These are phyloP conservation scores for Vitis riparia DNA, from an alignment of 164 flowering plant genomes.

Conservation along the genomic window DNA sequence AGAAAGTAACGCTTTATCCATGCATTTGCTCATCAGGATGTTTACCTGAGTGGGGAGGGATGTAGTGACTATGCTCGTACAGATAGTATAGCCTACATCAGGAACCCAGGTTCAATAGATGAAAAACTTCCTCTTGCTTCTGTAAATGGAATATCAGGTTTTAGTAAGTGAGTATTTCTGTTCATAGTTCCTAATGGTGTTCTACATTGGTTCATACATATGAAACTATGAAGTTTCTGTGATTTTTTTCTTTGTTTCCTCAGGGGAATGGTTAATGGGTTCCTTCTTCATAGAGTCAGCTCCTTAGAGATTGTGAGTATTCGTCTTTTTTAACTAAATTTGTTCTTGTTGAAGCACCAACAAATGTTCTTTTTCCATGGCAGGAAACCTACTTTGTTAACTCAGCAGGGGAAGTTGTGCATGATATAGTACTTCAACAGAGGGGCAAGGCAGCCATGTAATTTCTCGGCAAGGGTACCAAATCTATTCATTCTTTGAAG, in stretches of 20 bases:
- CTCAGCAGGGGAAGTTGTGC: conserved; percentile 34
- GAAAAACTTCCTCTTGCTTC: conserved; percentile 13
- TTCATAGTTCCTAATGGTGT: background rate
- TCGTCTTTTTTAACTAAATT: background rate
- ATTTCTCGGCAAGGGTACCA: background rate
- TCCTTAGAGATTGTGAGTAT: conserved; percentile 57
- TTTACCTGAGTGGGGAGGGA: conserved; percentile 50
- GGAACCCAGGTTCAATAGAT: conserved; percentile 21
- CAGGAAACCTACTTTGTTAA: conserved; percentile 57
- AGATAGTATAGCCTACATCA: conserved; percentile 37
- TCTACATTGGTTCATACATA: background rate
- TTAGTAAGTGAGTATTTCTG: conserved; percentile 24
- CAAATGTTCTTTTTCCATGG: conserved; percentile 9
- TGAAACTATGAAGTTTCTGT: background rate
- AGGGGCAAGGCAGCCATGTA: conserved; percentile 47
- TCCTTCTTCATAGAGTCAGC: conserved; percentile 62
- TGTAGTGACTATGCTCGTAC: conserved; percentile 27
- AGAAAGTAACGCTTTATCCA: background rate
- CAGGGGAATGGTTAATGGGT: conserved; percentile 49
- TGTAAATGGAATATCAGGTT: conserved; percentile 14
- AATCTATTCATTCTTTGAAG: too few relatives aligned
- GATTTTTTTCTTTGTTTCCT: background rate
- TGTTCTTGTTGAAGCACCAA: background rate
- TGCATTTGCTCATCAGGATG: conserved; percentile 38
- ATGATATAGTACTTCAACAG: conserved; percentile 33